Evolutionary conservation across 305 asterid genomes (phyloP).

Genomic region (Fraxinus paxiana): DNA sequence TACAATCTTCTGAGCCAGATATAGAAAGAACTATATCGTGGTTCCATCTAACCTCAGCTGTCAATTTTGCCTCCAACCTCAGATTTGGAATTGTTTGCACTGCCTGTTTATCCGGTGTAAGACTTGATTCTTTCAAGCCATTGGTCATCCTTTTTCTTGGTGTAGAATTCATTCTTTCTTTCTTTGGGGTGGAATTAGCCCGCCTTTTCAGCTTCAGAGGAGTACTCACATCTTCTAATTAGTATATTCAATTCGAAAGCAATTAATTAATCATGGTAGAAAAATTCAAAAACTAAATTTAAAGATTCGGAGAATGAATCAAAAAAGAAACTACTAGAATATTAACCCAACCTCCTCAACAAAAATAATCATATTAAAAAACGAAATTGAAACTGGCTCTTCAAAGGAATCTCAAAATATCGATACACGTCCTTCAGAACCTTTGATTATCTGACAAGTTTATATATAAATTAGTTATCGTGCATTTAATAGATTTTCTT

Average conservation of each 20-base stretch:
- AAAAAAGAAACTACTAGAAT: conserved; percentile 1
- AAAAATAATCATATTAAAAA: neutral
- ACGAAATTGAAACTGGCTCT: neutral
- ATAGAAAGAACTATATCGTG: neutral
- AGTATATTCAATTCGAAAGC: conserved; percentile 17
- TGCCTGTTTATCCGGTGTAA: conserved; percentile 45
- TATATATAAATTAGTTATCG: neutral
- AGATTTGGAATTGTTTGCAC: conserved; percentile 55
- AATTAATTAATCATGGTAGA: conserved; percentile 11
- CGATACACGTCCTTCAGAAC: neutral
- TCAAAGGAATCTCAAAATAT: neutral
- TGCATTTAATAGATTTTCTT: neutral
- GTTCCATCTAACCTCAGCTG: conserved; percentile 64
- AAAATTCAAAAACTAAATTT: neutral
- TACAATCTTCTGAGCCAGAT: conserved; percentile 18
- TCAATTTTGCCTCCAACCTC: conserved; percentile 70
- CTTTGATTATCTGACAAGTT: neutral
- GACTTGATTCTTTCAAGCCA: conserved; percentile 44
- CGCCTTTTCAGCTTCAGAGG: conserved; percentile 46
- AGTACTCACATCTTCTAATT: conserved; percentile 51
- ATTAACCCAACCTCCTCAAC: neutral
- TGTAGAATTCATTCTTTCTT: conserved; percentile 43
- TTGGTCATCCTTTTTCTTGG: conserved; percentile 50
- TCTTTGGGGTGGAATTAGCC: conserved; percentile 47
- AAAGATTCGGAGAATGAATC: neutral